These are phyloP conservation scores for Choiromyces venosus DNA, from an alignment of 495 filamentous ascomycete genomes.

Conservation along the genomic window DNA sequence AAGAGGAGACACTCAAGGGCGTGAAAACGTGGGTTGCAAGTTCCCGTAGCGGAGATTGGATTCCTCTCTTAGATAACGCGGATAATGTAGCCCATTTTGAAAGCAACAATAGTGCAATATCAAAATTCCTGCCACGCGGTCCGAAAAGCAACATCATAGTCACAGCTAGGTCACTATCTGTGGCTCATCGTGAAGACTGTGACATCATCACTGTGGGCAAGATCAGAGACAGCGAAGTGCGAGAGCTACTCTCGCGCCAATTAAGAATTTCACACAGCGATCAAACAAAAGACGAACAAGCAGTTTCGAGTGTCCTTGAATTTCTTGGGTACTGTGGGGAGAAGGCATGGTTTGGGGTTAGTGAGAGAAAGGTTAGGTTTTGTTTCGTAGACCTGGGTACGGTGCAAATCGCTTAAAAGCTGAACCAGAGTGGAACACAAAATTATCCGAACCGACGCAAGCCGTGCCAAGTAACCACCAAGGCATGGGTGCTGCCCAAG, in stretches of 20 bases:
- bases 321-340: no score
- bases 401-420: no score
- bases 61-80: conserved; percentile 42
- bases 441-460: no score
- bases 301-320: background rate
- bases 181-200: background rate
- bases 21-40: conserved; percentile 27
- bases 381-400: no score
- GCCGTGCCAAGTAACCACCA: no score
- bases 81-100: conserved; percentile 15
- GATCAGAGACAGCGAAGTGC: conserved; percentile 11
- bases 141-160: conserved; percentile 9
- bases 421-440: no score
- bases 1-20: background rate
- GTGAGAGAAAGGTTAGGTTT: no score
- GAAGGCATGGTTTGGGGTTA: no score
- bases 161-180: conserved; percentile 12
- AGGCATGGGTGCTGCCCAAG: no score
- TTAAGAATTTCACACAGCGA: background rate
- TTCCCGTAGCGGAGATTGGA: conserved; percentile 32
- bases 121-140: conserved; percentile 7
- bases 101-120: background rate
- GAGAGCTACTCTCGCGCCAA: background rate
- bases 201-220: conserved; percentile 4
- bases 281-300: background rate